Evolutionary conservation across 2,329 filamentous ascomycete genomes (phyloP), one percentile per base, ranked within the genome.

Genomic region (Pseudonectria buxi): DNA sequence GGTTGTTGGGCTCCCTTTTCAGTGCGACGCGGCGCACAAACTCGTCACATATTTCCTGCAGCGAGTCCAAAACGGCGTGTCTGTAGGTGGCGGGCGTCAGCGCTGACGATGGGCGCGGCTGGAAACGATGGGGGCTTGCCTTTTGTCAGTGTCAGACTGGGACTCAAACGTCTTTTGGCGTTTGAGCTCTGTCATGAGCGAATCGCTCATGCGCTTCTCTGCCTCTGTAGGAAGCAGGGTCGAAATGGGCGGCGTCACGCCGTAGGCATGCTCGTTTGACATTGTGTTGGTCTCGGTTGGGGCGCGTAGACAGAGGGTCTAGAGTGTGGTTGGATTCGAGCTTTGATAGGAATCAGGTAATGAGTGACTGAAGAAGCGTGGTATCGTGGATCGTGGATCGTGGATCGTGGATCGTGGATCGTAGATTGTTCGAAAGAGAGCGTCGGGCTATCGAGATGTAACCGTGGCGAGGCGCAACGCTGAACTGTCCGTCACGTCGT

Each of bases 111-210:
- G 29, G 5, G 15, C 27, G 14, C 22, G 12, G 16, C n/a, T 10
- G 26, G 11, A 15, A 4, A 14, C 4, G 2, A 28, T 10, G 11
- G 18, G 10, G 12, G 31, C 61, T 42, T 64, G 86, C 86, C 89
- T 82, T 59, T 85, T 87, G 44, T 86, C 75, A 3, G 86, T 94
- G 57, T 94, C 92, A 28, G 85, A 73, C 11, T 79, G 74, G 34
- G 77, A 78, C 63, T 96, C 92, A 53, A 95, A 98, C 34, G 92
- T 95, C 63, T 94, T 90, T 63, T 95, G 86, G 27, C 72, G 72
- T 58, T 87, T 87, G 42, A 98, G 68, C 63, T 95, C 89, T 37
- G 85, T 78, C 37, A 95, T 75, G 29, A 98, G 74, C 37, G 81
- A 72, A 47, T 87, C 81, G 51, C 86, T 94, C 33, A 83, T 76